Evolutionary conservation across 768 basidiomycete species (phyloP).

Genomic region (Mycena crocata): DNA sequence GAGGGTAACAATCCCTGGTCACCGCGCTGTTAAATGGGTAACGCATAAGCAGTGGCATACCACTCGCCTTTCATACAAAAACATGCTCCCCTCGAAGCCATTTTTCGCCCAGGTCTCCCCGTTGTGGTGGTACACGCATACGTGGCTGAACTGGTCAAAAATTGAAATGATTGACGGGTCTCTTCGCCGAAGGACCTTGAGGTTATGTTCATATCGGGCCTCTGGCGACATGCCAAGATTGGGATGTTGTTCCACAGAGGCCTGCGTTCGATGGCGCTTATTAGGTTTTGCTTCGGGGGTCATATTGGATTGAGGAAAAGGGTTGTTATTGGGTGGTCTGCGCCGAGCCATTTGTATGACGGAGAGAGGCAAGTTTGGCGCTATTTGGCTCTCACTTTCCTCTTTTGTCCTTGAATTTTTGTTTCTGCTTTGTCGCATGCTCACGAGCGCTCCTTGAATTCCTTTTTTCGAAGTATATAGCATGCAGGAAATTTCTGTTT

Average conservation of each 20-base stretch:
- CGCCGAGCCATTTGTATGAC: no score
- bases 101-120: conserved; percentile 84
- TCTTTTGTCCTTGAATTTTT: no score
- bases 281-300: no score
- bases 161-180: conserved; percentile 85
- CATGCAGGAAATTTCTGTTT: no score
- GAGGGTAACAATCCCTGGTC: conserved; percentile 77
- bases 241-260: conserved; percentile 37
- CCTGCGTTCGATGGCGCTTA: conserved; percentile 35
- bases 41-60: not conserved
- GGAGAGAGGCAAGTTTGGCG: no score
- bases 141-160: conserved; percentile 90
- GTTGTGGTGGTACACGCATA: conserved; percentile 83
- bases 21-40: conserved; percentile 28
- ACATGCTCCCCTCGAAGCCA: conserved; percentile 90
- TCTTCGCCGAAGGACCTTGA: conserved; percentile 82
- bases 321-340: no score
- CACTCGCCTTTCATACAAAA: conserved; percentile 85
- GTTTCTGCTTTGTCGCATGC: no score
- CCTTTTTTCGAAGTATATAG: no score
- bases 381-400: no score
- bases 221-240: conserved; percentile 70
- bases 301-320: no score
- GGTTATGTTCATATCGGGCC: conserved; percentile 78
- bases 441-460: no score